phyloP scores from a whole-genome alignment of 164 flowering plant genomes.

The Brasenia schreberi region DNA sequence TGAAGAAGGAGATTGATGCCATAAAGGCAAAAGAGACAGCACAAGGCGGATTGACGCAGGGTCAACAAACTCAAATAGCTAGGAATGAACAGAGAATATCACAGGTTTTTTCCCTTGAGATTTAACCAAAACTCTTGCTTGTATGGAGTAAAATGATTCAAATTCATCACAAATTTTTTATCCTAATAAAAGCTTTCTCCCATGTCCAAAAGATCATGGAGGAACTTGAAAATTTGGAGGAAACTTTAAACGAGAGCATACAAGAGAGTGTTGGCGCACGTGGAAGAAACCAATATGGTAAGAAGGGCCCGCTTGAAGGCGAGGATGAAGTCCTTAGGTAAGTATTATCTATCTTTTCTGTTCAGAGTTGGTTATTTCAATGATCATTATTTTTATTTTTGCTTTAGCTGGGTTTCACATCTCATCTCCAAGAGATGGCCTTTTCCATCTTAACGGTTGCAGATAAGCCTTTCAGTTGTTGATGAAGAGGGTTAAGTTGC shows the following conservation, averaged over 20 bases:
- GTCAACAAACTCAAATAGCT: conserved; percentile 99
- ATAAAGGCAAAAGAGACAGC: conserved; percentile 89
- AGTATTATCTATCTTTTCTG: no score
- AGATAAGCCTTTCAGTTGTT: no score
- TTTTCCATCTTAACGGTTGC: no score
- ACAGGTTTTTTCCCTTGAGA: conserved; percentile 35
- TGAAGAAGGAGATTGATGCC: conserved; percentile 96
- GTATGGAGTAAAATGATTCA: not conserved
- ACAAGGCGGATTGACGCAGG: conserved; percentile 98
- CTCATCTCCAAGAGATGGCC: no score
- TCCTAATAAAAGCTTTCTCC: not conserved
- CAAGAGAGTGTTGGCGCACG: conserved; percentile 91
- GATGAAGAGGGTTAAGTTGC: no score
- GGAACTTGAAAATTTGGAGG: conserved; percentile 95
- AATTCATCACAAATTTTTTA: not conserved
- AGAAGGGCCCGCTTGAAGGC: conserved; percentile 44
- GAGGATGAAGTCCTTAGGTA: conserved; percentile 48
- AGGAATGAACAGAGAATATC: conserved; percentile 89
- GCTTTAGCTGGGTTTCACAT: no score
- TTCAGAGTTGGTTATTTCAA: no score
- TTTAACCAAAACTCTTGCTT: not conserved
- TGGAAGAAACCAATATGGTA: conserved; percentile 33
- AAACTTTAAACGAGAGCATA: conserved; percentile 94
- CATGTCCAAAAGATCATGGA: conserved; percentile 54
- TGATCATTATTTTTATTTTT: no score